Base-by-base conservation (phyloP, 2,329 filamentous ascomycete species). In the Metarhizium robertsii region DNA sequence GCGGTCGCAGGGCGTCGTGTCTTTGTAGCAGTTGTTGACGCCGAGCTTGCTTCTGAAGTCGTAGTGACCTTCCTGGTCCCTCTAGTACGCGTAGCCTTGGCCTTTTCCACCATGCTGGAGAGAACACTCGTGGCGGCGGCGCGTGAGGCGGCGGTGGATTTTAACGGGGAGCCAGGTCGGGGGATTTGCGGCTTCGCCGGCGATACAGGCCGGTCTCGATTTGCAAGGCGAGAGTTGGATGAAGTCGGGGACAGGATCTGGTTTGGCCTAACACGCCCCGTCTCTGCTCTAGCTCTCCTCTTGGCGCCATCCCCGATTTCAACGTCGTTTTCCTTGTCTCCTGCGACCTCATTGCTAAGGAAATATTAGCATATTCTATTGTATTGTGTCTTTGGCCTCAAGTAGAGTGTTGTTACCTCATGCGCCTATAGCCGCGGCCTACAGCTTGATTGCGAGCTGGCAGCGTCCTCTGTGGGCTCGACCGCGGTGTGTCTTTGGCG, bases 181-280 rank as follows among this genome's bases (percentile, higher is more conserved):
- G 80, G 75, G 43, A 84, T 74, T 55, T 78, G 76, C 3, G 80
- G 75, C 65, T 86, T 85, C 29, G 73, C 69, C 14, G 81, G 78
- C n/a, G 82, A 80, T 5, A 67, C 65, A 2, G 74, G 71, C 8
- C 75, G 69, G 61, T 69, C 73, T 51, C 83, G 80, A 20, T 69
- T 67, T 57, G 61, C 74, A 16, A 87, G 78, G 53, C 88, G 84
- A 6, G 88, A 87, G 66, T 95, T 95, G 57, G 87, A 86, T 0
- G 89, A 92, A 53, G 88, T 87, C 2, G 90, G 90, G 1, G 91
- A 95, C 2, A 95, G 77, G 42, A 95, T 80, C 68, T 87, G 78
- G 52, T 78, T 72, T 58, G 81, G 69, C 60, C 67, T 67, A 45
- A 70, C 63, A 50, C 58, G 57, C 61, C 71, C 63, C 59, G 69